Conservation (phyloP, 495 filamentous ascomycete genomes). For the Hypoxylon lenormandii region DNA sequence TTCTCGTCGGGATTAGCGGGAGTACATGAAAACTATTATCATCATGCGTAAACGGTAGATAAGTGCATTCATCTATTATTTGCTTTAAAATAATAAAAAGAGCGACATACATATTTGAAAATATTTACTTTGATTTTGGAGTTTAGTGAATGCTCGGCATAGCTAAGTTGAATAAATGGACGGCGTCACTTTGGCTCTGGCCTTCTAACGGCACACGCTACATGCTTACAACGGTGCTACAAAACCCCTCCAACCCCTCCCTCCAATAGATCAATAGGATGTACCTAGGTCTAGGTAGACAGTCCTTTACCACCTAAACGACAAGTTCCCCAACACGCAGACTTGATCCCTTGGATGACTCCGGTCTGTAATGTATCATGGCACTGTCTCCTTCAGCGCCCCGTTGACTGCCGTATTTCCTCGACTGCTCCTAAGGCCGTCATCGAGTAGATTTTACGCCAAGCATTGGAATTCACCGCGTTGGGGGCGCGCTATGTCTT, state of each 20-base stretch:
- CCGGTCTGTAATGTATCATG: constrained; percentile 24
- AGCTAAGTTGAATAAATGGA: too few species aligned
- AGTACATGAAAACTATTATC: constrained; percentile 9
- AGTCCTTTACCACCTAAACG: too few species aligned
- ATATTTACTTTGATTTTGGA: too few species aligned
- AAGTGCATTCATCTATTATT: not conserved
- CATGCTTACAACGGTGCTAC: too few species aligned
- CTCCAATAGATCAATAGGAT: not conserved
- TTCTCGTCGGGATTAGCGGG: constrained; percentile 17
- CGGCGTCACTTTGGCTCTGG: too few species aligned
- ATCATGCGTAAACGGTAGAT: not conserved
- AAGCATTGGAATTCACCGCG: not conserved
- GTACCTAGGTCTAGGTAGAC: too few species aligned
- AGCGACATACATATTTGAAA: too few species aligned
- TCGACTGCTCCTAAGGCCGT: not conserved
- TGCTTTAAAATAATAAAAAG: not conserved
- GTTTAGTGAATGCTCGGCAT: too few species aligned
- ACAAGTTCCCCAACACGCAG: not conserved
- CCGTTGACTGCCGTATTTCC: not conserved
- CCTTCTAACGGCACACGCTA: too few species aligned
- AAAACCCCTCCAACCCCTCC: too few species aligned
- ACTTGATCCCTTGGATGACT: constrained; percentile 2
- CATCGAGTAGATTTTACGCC: not conserved
- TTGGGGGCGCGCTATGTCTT: constrained; percentile 26
- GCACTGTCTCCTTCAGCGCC: constrained; percentile 8